Base-by-base conservation (phyloP, 371 early-diverging fungal genomes). In the Mortierella sp. region DNA sequence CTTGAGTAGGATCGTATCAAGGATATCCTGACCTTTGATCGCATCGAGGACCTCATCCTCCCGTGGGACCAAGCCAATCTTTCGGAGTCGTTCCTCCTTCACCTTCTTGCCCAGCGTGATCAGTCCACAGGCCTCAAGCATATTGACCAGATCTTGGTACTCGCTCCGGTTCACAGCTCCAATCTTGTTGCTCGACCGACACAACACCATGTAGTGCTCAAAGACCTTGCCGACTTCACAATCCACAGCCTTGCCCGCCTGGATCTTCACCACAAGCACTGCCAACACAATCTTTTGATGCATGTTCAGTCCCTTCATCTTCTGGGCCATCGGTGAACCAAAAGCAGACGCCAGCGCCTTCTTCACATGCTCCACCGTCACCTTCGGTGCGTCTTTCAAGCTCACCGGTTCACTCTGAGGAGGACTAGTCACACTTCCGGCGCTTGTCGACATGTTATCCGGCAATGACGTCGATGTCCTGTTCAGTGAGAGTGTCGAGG, bases 281-380 rank as follows among this genome's bases (percentile, higher is more conserved):
- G 81, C 82, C 42, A 96, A 75, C 6, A 93, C 90, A 34, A 94
- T 83, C 79, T 94, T 92, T 61, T 92, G 93, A 64, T 95, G 95
- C 23, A 93, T 76, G 57, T 88, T 93, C 43, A 95, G 72, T 7
- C 80, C 84, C 30, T 81, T 82, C 41, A 96, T 81, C 60, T 88
- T 90, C 26, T 87, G 84, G 4, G 85, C 79, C 12, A 80, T 82
- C 0, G 89, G 83, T 0, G 87, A 86, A 14, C 94, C 95, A 69
- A 83, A 89, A 2, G 90, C 86, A 4, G 72, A 70, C 34, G 85
- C 79, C 49, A 92, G 72, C 1, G 92, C 95, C 69, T 87, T 86
- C 55, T 91, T 81, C 7, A 97, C 85, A 81, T 95, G 95, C 55
- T 82, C 80, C 32, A 97, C 83, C 2, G 94, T 88, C 30, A 95